Evolutionary conservation across 2,329 filamentous ascomycete genomes (phyloP).

Genomic region (Berkeleyomyces rouxiae): DNA sequence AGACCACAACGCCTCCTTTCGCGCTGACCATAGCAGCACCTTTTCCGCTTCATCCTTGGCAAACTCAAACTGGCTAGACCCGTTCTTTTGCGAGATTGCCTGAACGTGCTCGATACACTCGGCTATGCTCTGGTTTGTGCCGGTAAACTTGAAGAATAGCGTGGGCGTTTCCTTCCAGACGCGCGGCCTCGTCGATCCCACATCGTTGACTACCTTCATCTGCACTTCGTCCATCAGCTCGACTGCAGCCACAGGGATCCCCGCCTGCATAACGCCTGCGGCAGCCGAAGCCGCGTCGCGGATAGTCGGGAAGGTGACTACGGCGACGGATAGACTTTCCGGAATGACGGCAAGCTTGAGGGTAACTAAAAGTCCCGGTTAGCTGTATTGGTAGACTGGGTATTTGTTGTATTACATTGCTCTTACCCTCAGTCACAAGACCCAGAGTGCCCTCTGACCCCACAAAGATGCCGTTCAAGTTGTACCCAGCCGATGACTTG

Average conservation of each 20-base stretch:
- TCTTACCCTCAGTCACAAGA: constrained; percentile 52
- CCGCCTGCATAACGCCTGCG: constrained; percentile 57
- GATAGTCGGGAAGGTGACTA: constrained; percentile 64
- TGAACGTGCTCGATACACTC: constrained; percentile 60
- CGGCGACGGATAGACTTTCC: constrained; percentile 59
- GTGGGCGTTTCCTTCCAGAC: constrained; percentile 63
- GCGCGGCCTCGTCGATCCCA: constrained; percentile 49
- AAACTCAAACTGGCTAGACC: constrained; percentile 57
- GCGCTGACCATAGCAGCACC: constrained; percentile 60
- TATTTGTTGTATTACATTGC: no score
- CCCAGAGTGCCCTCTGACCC: constrained; percentile 71
- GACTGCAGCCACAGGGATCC: constrained; percentile 58
- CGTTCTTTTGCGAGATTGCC: constrained; percentile 46
- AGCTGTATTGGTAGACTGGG: no score
- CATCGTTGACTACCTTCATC: constrained; percentile 66
- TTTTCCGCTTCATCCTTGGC: constrained; percentile 55
- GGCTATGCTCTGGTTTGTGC: constrained; percentile 58
- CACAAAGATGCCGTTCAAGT: constrained; percentile 63
- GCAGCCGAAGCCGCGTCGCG: constrained; percentile 60
- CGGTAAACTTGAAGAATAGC: constrained; percentile 74
- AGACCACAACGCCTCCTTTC: constrained; percentile 73
- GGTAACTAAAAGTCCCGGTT: constrained; percentile 33
- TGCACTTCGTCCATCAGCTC: constrained; percentile 83
- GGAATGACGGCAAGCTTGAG: constrained; percentile 65
- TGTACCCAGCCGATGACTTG: constrained; percentile 71